Evolutionary conservation across 345 rosid genomes (phyloP).

Genomic region (Eutrema heterophyllum): DNA sequence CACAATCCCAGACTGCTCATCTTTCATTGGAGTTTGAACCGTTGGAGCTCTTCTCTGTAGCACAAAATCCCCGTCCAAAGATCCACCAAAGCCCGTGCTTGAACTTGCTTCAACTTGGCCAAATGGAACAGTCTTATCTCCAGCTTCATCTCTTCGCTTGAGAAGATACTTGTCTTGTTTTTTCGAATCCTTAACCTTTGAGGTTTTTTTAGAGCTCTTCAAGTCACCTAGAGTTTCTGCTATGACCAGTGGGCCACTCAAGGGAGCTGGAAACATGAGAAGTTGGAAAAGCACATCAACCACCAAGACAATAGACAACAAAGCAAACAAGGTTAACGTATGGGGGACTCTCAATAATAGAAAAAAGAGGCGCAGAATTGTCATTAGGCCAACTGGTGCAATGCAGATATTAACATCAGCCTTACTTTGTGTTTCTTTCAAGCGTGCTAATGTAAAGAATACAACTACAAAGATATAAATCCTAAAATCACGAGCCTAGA

Average conservation of each 20-base stretch:
- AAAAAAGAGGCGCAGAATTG: background rate
- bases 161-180: conserved; percentile 78
- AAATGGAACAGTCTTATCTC: conserved; percentile 31
- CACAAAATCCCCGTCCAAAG: conserved; percentile 57
- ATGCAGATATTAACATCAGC: background rate
- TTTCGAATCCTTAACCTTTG: conserved; percentile 71
- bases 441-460: background rate
- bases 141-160: conserved; percentile 72
- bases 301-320: background rate
- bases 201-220: conserved; percentile 54
- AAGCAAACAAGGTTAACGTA: background rate
- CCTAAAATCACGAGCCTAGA: background rate
- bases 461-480: background rate
- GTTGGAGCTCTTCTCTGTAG: conserved; percentile 60
- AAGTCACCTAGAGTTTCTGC: conserved; percentile 72
- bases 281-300: conserved; percentile 4
- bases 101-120: conserved; percentile 40
- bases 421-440: background rate
- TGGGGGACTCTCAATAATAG: background rate
- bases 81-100: conserved; percentile 31
- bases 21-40: conserved; percentile 33
- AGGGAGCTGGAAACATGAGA: conserved; percentile 62
- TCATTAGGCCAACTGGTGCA: background rate
- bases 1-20: conserved; percentile 36
- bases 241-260: conserved; percentile 90